Evolutionary conservation across 257 asterid genomes (phyloP).

Genomic region (Gentiana macrophylla): DNA sequence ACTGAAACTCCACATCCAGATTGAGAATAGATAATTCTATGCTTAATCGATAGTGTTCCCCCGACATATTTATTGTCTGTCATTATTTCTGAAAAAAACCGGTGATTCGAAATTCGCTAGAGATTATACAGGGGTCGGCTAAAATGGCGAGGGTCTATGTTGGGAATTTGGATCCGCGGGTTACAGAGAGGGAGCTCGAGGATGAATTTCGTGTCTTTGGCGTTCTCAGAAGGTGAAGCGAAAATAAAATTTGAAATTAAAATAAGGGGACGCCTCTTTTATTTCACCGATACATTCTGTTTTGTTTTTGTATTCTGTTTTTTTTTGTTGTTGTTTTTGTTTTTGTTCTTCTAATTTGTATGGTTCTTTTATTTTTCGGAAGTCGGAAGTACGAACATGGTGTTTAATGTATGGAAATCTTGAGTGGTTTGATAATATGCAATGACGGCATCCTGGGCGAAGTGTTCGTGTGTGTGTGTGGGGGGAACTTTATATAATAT

Average conservation of each 20-base stretch:
- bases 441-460: no score
- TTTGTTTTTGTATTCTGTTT: neutral
- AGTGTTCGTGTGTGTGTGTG: no score
- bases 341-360: neutral
- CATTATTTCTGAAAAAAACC: no score
- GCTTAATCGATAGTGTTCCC: no score
- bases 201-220: conserved; percentile 37
- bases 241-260: no score
- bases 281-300: neutral
- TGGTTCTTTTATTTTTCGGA: neutral
- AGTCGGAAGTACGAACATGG: no score
- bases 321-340: neutral
- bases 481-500: no score
- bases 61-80: no score
- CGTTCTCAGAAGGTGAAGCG: conserved; percentile 26
- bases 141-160: conserved; percentile 37
- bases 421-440: no score
- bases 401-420: no score
- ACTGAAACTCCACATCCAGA: no score
- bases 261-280: neutral
- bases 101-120: neutral
- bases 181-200: conserved; percentile 37
- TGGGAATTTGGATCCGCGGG: conserved; percentile 37
- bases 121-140: neutral
- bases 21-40: no score